Evolutionary conservation across 1,284 basidiomycete species (phyloP).

Genomic region (Mycosarcoma maydis): DNA sequence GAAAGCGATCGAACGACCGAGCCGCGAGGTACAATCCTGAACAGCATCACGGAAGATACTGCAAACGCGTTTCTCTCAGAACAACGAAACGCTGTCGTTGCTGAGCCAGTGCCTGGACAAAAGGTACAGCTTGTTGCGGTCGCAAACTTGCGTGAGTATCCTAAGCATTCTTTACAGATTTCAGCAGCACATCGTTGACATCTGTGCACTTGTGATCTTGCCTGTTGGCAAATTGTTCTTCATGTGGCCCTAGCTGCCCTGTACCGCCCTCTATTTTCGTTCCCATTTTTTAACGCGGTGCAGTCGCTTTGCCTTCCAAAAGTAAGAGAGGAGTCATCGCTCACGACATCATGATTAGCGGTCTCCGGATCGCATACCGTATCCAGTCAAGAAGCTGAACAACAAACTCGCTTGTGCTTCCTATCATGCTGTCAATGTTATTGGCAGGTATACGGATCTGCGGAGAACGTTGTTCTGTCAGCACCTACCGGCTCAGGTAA

Average conservation of each 20-base stretch:
- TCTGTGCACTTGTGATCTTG: neutral
- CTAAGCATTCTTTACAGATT: too few species aligned
- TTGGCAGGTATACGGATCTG: slow-evolving; percentile 74
- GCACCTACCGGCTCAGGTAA: slow-evolving; percentile 60
- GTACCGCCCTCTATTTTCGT: slow-evolving; percentile 82
- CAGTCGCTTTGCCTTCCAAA: slow-evolving; percentile 83
- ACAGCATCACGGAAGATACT: neutral
- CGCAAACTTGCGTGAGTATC: slow-evolving; percentile 16
- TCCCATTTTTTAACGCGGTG: slow-evolving; percentile 87
- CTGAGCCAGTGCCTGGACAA: slow-evolving; percentile 22
- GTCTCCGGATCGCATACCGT: too few species aligned
- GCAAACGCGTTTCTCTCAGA: neutral
- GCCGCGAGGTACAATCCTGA: neutral
- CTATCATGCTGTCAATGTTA: neutral
- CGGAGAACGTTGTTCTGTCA: slow-evolving; percentile 77
- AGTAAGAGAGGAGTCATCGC: slow-evolving; percentile 70
- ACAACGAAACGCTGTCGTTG: neutral
- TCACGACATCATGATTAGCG: too few species aligned
- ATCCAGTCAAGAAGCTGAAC: too few species aligned
- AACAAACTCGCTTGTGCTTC: neutral
- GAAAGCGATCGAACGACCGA: neutral
- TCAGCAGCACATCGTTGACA: neutral
- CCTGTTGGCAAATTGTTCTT: too few species aligned
- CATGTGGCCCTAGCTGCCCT: slow-evolving; percentile 84
- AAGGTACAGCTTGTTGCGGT: slow-evolving; percentile 17